A percentile compares a stretch with the other conserved stretches of the same genome.
phyloP scores from a whole-genome alignment of 192 early-diverging fungal species.

The Entophlyctis helioformis region DNA sequence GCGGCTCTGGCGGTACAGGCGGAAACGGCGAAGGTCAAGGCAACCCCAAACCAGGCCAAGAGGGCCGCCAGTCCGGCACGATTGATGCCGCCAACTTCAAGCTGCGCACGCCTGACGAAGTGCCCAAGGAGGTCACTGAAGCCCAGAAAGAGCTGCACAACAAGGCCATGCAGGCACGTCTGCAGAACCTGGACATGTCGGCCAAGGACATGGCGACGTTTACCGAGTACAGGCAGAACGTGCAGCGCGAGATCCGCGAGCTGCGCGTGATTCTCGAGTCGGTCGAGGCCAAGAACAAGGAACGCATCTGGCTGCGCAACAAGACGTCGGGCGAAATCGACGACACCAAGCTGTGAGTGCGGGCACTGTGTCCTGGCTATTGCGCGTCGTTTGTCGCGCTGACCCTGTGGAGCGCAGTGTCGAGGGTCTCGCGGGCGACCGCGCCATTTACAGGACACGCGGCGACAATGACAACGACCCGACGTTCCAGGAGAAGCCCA shows the following conservation, averaged over 20 bases:
- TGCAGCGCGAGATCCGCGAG: slow-evolving; percentile 58
- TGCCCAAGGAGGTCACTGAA: slow-evolving; percentile 25
- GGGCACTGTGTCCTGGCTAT: not conserved
- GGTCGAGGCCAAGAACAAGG: slow-evolving; percentile 67
- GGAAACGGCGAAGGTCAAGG: too few species aligned
- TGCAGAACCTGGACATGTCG: slow-evolving; percentile 60
- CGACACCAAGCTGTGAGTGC: slow-evolving; percentile 55
- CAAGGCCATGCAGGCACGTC: slow-evolving; percentile 54
- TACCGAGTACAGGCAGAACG: slow-evolving; percentile 27
- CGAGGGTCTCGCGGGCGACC: slow-evolving; percentile 65
- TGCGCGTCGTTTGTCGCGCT: not conserved
- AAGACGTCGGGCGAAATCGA: slow-evolving; percentile 71
- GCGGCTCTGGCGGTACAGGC: too few species aligned
- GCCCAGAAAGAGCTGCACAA: slow-evolving; percentile 55
- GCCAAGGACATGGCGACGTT: slow-evolving; percentile 41
- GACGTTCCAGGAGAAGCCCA: slow-evolving; percentile 59
- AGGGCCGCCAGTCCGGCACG: too few species aligned
- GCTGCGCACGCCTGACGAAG: too few species aligned
- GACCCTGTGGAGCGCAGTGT: slow-evolving; percentile 7
- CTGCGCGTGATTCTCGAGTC: slow-evolving; percentile 65
- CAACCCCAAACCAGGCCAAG: too few species aligned
- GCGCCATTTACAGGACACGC: slow-evolving; percentile 65
- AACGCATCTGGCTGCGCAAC: slow-evolving; percentile 71
- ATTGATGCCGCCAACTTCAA: too few species aligned
- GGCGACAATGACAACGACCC: slow-evolving; percentile 65